Evolutionary conservation across 768 basidiomycete genomes (phyloP).

Genomic region (Xerocomellus amylosporus): DNA sequence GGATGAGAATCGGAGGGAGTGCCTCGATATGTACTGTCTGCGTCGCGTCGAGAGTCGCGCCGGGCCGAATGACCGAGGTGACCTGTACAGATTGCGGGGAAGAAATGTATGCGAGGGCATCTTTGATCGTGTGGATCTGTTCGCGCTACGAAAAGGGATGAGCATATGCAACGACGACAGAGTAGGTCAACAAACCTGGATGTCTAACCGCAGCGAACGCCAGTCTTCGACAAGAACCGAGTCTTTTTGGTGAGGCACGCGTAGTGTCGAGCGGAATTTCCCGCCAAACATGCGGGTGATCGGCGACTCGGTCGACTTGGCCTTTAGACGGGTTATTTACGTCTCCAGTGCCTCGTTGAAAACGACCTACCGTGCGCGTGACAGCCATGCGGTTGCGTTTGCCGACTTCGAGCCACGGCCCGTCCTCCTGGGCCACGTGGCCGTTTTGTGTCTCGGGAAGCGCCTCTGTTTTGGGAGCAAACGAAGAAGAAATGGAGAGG

Average conservation of each 20-base stretch:
- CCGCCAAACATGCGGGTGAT: slow-evolving; percentile 94
- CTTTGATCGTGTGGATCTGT: slow-evolving; percentile 71
- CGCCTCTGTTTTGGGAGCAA: slow-evolving; percentile 39
- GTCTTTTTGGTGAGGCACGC: slow-evolving; percentile 79
- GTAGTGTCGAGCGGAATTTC: slow-evolving; percentile 81
- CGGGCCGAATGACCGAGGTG: slow-evolving; percentile 54
- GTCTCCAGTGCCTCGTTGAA: slow-evolving; percentile 1
- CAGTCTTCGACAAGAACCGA: slow-evolving; percentile 90
- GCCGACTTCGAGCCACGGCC: slow-evolving; percentile 93
- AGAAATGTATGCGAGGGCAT: slow-evolving; percentile 77
- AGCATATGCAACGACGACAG: not conserved
- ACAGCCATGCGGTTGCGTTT: slow-evolving; percentile 77
- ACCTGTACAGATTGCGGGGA: slow-evolving; percentile 76
- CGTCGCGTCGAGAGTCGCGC: slow-evolving; percentile 64
- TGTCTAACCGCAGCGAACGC: slow-evolving; percentile 84
- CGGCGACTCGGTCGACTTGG: slow-evolving; percentile 77
- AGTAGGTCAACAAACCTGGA: slow-evolving; percentile 53
- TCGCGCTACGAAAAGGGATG: slow-evolving; percentile 48
- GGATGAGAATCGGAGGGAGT: slow-evolving; percentile 77
- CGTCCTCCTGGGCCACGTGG: slow-evolving; percentile 43
- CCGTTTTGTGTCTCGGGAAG: slow-evolving; percentile 9
- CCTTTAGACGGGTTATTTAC: slow-evolving; percentile 39
- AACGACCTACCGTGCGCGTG: slow-evolving; percentile 67
- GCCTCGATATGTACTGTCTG: slow-evolving; percentile 76
- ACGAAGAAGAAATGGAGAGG: slow-evolving; percentile 56